Base-by-base conservation (phyloP, 2,329 filamentous ascomycete genomes). In the Bisporella sp. region DNA sequence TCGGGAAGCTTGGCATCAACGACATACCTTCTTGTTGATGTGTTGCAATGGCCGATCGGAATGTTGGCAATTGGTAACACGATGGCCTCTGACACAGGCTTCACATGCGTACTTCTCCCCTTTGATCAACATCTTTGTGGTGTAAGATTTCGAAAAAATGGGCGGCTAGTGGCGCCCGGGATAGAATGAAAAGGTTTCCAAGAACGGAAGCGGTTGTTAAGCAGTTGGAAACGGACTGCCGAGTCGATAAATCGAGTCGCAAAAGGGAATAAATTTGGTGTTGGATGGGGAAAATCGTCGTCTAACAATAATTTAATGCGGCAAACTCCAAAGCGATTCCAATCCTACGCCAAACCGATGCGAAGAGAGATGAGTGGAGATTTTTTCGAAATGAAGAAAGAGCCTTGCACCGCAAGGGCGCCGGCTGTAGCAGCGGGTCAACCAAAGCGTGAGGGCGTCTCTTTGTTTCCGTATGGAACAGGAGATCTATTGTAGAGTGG, bases 91-190 rank as follows among this genome's bases (percentile, higher is more conserved):
- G 69, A 99, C 90, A 75, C 93, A 99, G 42, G 65, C 64, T 54
- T 95, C 89, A 78, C 92, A 97, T 72, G 92, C 92, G 76, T 82
- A 97, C 77, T 97, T 97, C 76, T 96, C 89, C 71, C 92, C 92
- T 78, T 96, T 84, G 70, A 91, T 87, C 69, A 91, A 78, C 87
- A 91, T 91, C 55, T 63, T 71, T 21, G 21, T 21, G 21, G 21
- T 21, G 21, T 21, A 21, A 64, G 42, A 45, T 52, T 49, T 53
- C 35, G 35, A 37, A n/a, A 9, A 37, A 9, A 37, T 9, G n/a
- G 35, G 35, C 21, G 21, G 21, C 21, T 37, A 4, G 35, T 37
- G 35, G 35, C 35, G 35, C n/a, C 35, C 35, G 8, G 35, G 8
- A 37, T n/a, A 37, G 35, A 8, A 49, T 50, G 61, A 54, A 41